Conservation (phyloP, 208 protist genomes). For the Acanthamoeba royreba region DNA sequence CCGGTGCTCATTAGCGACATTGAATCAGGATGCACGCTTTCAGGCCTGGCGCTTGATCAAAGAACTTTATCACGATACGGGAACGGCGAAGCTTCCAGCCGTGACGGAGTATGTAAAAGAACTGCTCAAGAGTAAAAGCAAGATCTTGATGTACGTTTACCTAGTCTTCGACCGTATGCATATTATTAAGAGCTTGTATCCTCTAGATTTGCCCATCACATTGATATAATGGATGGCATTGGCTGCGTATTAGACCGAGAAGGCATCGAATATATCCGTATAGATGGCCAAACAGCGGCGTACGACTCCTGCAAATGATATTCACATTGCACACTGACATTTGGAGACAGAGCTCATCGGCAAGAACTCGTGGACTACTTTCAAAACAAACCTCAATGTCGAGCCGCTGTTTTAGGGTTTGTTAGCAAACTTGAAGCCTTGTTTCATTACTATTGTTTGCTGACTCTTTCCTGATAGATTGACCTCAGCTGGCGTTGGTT, state of each 20-base stretch:
- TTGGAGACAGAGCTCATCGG: not conserved
- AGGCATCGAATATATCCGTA: constrained; percentile 51
- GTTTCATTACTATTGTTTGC: not conserved
- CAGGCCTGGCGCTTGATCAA: constrained; percentile 23
- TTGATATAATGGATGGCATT: constrained; percentile 63
- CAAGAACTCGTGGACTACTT: constrained; percentile 62
- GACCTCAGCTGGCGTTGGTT: constrained; percentile 90
- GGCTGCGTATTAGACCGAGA: not conserved
- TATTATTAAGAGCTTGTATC: not conserved
- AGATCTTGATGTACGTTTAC: constrained; percentile 61
- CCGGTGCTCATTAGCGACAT: not conserved
- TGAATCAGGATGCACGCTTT: not conserved
- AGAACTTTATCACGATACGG: constrained; percentile 53
- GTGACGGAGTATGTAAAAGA: constrained; percentile 59
- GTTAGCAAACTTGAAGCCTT: not conserved
- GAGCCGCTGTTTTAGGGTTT: constrained; percentile 64
- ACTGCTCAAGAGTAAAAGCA: constrained; percentile 46
- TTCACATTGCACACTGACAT: not conserved
- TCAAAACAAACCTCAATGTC: constrained; percentile 38
- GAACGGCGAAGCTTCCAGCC: constrained; percentile 49
- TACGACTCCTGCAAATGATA: not conserved
- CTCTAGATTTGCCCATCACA: constrained; percentile 68
- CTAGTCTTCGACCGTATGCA: not conserved
- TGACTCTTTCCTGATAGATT: not conserved
- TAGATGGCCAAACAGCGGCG: constrained; percentile 36